Evolutionary conservation across 1,284 basidiomycete species (phyloP), one percentile per base, ranked within the genome.

Genomic region (Leccinum subatratum): DNA sequence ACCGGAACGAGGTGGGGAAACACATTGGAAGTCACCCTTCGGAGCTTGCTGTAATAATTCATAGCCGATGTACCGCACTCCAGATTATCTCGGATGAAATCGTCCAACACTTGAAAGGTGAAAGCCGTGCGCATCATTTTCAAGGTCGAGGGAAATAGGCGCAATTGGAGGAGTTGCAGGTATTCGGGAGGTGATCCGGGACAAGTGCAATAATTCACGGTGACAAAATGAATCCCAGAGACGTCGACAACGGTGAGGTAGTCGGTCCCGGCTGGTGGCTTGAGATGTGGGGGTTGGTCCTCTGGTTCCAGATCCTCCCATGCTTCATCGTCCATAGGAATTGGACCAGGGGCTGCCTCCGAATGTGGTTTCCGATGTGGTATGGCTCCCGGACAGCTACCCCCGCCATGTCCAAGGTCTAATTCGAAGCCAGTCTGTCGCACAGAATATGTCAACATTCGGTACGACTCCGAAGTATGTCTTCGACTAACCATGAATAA

Each of bases 61-160:
- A 70, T 71, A 1, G 70, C 69, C 0, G 72, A 72, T 18, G 72
- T 77, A 45, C 77, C 74, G 20, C 73, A 74, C 3, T 72, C 64
- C 1, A 74, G 48, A 9, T 68, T 72, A 25, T 77, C 73, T 2
- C 67, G 34, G 12, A 76, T 71, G 39, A 76, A 77, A 12, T 75
- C 61, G 22, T 54, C 48, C n/a, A 54, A 54, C 1, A 54, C 48
- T 11, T n/a, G 9, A 22, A 54, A 54, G 4, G 48, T 20, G 20
- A 58, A 58, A 14, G 28, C 28, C 1, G 56, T 58, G 4, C 28
- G 2, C 14, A 16, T 18, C 11, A 5, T 7, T 20, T 58, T 22
- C 12, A 58, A 9, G 16, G 56, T 58, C 6, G 28, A 8, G 0
- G 56, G 56, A n/a, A 58, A 58, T 9, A 58, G 56, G 3, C 12